phyloP scores from a whole-genome alignment of 768 basidiomycete genomes.

The Grammothele lineata region DNA sequence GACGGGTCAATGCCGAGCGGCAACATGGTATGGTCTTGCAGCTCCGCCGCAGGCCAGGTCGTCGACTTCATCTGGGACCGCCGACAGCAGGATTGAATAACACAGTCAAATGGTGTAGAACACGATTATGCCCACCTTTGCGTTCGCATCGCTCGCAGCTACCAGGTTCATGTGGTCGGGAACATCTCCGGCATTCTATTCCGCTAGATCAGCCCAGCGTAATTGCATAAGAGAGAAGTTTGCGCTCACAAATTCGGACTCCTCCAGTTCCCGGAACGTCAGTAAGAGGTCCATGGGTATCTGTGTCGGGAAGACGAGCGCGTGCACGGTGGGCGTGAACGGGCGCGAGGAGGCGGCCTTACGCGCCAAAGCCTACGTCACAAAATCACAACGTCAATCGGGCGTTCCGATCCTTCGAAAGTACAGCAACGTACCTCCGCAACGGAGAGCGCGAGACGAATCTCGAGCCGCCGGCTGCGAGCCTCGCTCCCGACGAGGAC shows the following conservation, averaged over 20 bases:
- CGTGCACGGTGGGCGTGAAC: constrained; percentile 71
- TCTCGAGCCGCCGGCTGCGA: constrained; percentile 54
- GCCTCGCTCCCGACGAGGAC: constrained; percentile 66
- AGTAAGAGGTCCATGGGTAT: constrained; percentile 67
- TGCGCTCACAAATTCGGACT: constrained; percentile 47
- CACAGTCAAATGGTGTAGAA: too few species aligned
- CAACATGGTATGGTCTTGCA: constrained; percentile 28
- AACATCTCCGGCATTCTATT: constrained; percentile 41
- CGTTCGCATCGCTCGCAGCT: constrained; percentile 48
- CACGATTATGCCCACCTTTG: constrained; percentile 49
- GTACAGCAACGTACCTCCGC: constrained; percentile 41
- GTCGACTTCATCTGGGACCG: constrained; percentile 43
- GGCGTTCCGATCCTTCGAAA: neutral
- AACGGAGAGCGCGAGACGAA: constrained; percentile 54
- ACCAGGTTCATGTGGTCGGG: constrained; percentile 82
- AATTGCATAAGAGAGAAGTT: too few species aligned
- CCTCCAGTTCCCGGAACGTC: constrained; percentile 68
- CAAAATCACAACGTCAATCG: neutral
- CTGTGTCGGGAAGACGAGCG: constrained; percentile 67
- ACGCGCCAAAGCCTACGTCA: constrained; percentile 47
- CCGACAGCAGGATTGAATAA: neutral
- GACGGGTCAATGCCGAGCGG: constrained; percentile 42
- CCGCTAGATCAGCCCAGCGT: too few species aligned
- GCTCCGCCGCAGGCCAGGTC: constrained; percentile 44
- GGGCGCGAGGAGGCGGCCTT: constrained; percentile 52